phyloP scores from a whole-genome alignment of 2,329 filamentous ascomycete species.

The Apiospora koreana region DNA sequence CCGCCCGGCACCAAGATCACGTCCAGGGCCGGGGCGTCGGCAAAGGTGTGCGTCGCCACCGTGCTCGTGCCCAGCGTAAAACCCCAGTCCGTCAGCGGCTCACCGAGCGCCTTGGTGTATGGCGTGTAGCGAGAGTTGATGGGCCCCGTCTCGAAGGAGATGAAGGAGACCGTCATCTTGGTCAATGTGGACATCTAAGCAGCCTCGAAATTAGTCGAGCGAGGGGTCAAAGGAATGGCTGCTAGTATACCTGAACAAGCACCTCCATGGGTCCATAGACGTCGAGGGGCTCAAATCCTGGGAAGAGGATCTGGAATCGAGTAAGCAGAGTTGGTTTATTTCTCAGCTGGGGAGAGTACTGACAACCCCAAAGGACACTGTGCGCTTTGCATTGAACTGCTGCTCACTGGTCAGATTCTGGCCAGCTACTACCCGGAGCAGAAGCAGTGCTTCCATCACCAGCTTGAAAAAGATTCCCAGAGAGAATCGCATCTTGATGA shows the following conservation, averaged over 20 bases:
- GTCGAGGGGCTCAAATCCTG: slow-evolving; percentile 46
- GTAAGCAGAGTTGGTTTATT: neutral
- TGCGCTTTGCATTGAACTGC: neutral
- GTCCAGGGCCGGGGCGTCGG: slow-evolving; percentile 44
- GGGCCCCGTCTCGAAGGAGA: slow-evolving; percentile 35
- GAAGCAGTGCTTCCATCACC: neutral
- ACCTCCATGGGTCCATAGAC: slow-evolving; percentile 46
- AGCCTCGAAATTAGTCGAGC: too few relatives aligned
- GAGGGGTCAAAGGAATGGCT: neutral
- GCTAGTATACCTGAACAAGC: neutral
- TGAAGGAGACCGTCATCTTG: slow-evolving; percentile 35
- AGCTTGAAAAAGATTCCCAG: neutral
- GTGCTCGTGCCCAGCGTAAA: slow-evolving; percentile 32
- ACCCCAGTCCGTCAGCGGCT: slow-evolving; percentile 28
- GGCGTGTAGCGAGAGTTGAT: slow-evolving; percentile 44
- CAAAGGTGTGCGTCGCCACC: slow-evolving; percentile 26
- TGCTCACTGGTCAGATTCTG: neutral
- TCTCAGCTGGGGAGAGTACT: neutral
- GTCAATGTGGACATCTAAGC: neutral
- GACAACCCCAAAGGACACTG: neutral
- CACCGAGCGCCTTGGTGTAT: slow-evolving; percentile 41
- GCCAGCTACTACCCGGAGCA: neutral
- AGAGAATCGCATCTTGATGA: neutral
- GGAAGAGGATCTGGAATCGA: slow-evolving; percentile 37
- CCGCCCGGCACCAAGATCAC: slow-evolving; percentile 27